These are phyloP conservation scores for Fusarium xyrophilum DNA, from an alignment of 2,329 filamentous ascomycete species.

Conservation along the genomic window DNA sequence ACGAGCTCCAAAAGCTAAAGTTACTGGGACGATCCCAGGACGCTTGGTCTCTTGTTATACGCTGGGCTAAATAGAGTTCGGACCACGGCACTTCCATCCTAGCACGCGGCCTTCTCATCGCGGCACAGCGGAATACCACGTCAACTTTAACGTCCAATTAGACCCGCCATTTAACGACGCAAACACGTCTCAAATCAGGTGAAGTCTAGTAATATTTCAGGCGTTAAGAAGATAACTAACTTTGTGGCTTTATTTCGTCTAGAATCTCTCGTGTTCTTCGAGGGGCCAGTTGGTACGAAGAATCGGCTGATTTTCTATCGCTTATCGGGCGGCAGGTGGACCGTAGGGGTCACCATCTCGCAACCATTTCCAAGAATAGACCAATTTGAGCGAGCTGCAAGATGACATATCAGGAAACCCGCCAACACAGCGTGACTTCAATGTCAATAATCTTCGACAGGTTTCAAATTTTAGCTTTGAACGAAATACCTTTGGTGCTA, in stretches of 20 bases:
- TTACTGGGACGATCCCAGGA: neutral
- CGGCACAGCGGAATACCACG: neutral
- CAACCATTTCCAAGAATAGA: neutral
- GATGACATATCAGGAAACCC: neutral
- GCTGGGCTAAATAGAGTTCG: neutral
- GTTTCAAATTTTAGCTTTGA: neutral
- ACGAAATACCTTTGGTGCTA: neutral
- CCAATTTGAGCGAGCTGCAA: neutral
- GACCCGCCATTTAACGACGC: neutral
- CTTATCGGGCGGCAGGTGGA: neutral
- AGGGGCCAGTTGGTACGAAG: neutral
- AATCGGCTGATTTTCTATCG: neutral
- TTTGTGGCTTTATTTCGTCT: neutral
- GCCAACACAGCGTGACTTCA: neutral
- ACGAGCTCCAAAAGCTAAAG: neutral
- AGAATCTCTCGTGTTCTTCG: neutral
- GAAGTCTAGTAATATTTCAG: neutral
- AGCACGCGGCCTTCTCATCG: neutral
- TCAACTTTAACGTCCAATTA: neutral
- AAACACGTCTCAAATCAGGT: neutral
- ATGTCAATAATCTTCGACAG: neutral
- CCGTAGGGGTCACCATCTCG: neutral
- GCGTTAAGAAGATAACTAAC: fast-evolving
- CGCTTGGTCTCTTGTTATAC: neutral
- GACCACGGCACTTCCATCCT: neutral